Conservation (phyloP, 306 rosid species). For the Prunus mume region DNA sequence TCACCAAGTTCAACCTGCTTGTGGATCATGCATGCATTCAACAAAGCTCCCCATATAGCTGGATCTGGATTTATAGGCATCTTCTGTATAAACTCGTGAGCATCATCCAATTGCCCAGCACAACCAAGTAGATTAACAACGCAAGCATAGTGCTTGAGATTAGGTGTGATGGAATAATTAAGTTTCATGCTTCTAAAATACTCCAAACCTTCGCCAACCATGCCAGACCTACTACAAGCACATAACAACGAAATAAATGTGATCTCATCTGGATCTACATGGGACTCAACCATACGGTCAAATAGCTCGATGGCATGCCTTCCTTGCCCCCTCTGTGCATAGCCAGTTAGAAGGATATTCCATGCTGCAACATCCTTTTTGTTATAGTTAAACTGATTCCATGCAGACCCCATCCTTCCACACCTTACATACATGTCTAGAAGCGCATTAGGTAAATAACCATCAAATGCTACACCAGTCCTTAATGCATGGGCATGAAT, state of each 20-base stretch:
- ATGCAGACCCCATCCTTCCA: constrained; percentile 69
- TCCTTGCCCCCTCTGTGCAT: constrained; percentile 71
- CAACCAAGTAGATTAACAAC: constrained; percentile 83
- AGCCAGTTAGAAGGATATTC: constrained; percentile 82
- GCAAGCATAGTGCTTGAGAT: constrained; percentile 80
- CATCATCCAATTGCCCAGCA: constrained; percentile 62
- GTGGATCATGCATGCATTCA: constrained; percentile 83
- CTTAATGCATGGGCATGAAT: constrained; percentile 90
- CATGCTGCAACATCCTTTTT: constrained; percentile 64
- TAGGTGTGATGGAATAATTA: constrained; percentile 55
- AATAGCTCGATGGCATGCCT: constrained; percentile 49
- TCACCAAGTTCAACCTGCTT: constrained; percentile 70
- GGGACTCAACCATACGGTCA: constrained; percentile 55
- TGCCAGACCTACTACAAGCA: constrained; percentile 85
- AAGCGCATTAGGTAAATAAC: constrained; percentile 77
- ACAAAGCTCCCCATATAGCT: constrained; percentile 89
- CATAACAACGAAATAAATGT: constrained; percentile 65
- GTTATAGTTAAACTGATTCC: constrained; percentile 65
- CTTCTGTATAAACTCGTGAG: constrained; percentile 60
- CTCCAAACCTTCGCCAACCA: constrained; percentile 78
- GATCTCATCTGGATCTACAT: constrained; percentile 56
- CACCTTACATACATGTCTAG: constrained; percentile 90
- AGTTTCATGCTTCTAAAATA: constrained; percentile 55
- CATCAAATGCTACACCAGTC: constrained; percentile 63
- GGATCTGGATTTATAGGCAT: constrained; percentile 77